These are phyloP conservation scores for Leccinum obscurum DNA, from an alignment of 768 basidiomycete genomes.

Conservation along the genomic window DNA sequence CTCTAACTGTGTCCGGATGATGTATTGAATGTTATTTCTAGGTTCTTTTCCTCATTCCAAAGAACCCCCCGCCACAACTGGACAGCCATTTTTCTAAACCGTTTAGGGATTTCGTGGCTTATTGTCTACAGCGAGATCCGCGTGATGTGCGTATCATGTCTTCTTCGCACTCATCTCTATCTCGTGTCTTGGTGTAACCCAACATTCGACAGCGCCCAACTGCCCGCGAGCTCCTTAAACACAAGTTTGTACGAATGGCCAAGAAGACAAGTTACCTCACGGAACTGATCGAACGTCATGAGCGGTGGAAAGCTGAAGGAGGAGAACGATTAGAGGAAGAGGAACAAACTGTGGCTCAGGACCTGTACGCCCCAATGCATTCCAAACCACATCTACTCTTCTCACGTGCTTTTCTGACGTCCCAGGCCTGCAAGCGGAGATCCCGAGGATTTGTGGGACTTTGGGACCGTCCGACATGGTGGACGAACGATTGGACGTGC, in stretches of 20 bases:
- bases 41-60: slow-evolving; percentile 98
- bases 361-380: slow-evolving; percentile 50
- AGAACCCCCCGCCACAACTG: slow-evolving; percentile 90
- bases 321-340: not conserved
- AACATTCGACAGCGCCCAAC: slow-evolving; percentile 69
- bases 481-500: slow-evolving; percentile 69
- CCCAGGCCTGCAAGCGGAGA: slow-evolving; percentile 56
- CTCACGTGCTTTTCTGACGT: not conserved
- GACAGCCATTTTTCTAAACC: slow-evolving; percentile 90
- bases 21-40: slow-evolving; percentile 28
- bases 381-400: not conserved
- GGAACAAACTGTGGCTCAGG: slow-evolving; percentile 59
- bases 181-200: slow-evolving; percentile 15
- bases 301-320: slow-evolving; percentile 90
- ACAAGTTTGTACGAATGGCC: slow-evolving; percentile 93
- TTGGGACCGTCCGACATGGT: slow-evolving; percentile 89
- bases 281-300: slow-evolving; percentile 92
- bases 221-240: slow-evolving; percentile 93
- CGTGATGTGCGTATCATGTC: slow-evolving; percentile 61
- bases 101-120: slow-evolving; percentile 92
- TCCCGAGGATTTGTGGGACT: slow-evolving; percentile 92
- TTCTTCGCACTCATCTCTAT: slow-evolving; percentile 1
- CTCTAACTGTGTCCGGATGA: not conserved
- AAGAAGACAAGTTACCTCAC: slow-evolving; percentile 94
- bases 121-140: slow-evolving; percentile 93